phyloP scores from a whole-genome alignment of 345 rosid species.

The Heritiera fomes region DNA sequence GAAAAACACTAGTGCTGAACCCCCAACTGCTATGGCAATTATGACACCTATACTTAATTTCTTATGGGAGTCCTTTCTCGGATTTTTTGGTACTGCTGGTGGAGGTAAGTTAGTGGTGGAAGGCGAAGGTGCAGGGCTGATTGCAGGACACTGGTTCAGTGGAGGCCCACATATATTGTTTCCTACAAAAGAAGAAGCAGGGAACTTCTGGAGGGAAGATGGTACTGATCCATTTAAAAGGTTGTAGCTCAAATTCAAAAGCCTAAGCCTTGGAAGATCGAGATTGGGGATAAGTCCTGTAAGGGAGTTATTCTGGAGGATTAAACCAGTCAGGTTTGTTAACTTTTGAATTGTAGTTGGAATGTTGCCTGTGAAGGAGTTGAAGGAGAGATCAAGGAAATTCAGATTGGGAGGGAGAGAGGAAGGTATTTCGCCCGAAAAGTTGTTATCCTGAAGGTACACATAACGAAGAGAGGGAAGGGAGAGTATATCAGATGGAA shows the following conservation, averaged over 20 bases:
- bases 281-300: conserved; percentile 61
- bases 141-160: conserved; percentile 46
- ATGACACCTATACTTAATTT: conserved; percentile 54
- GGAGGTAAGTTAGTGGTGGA: conserved; percentile 37
- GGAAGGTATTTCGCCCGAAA: conserved; percentile 72
- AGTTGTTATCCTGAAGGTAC: conserved; percentile 76
- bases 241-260: conserved; percentile 80
- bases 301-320: conserved; percentile 73
- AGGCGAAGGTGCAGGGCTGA: conserved; percentile 61
- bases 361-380: conserved; percentile 65
- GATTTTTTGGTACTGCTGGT: conserved; percentile 29
- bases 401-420: conserved; percentile 49
- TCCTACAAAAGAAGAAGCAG: conserved; percentile 73
- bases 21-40: conserved; percentile 67
- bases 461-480: conserved; percentile 67
- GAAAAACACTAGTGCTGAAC: conserved; percentile 44
- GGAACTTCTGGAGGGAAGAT: conserved; percentile 55
- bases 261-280: conserved; percentile 48
- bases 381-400: conserved; percentile 75
- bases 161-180: conserved; percentile 70
- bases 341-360: conserved; percentile 54
- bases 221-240: conserved; percentile 80
- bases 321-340: conserved; percentile 54
- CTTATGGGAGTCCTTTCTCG: conserved; percentile 34
- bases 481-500: conserved; percentile 72